A percentile compares a stretch with the other conserved stretches of the same genome.
phyloP scores from a whole-genome alignment of 228 moss, liverwort and hornwort species.

The Sphagnum magellanicum region DNA sequence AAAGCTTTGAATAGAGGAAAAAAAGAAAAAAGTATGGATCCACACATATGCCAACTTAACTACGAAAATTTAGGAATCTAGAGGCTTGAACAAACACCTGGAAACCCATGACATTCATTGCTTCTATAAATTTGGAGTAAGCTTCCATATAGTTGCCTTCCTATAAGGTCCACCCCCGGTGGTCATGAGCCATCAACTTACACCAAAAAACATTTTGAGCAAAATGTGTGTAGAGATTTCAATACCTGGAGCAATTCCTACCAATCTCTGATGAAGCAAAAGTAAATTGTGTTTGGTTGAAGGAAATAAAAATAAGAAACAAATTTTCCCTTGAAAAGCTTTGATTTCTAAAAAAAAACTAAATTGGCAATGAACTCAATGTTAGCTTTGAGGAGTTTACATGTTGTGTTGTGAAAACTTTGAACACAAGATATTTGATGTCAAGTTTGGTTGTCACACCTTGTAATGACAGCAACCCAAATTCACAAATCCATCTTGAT shows the following conservation, averaged over 20 bases:
- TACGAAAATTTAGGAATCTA: not conserved
- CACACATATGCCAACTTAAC: not conserved
- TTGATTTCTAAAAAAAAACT: too few species aligned
- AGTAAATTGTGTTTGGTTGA: too few species aligned
- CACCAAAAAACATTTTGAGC: too few species aligned
- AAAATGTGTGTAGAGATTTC: too few species aligned
- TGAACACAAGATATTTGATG: not conserved
- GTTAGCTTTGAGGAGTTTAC: too few species aligned
- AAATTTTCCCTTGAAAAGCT: too few species aligned
- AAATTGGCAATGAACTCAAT: too few species aligned
- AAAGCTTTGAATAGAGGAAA: not conserved
- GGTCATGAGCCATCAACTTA: too few species aligned
- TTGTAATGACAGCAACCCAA: conserved; percentile 78
- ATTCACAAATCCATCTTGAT: conserved; percentile 58
- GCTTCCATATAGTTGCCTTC: conserved; percentile 63
- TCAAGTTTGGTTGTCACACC: conserved; percentile 13
- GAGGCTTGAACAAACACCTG: conserved; percentile 24
- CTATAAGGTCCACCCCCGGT: conserved; percentile 10
- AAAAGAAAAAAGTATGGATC: not conserved
- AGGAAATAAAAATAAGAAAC: too few species aligned
- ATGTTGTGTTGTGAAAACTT: too few species aligned
- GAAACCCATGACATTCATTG: conserved; percentile 37
- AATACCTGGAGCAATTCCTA: too few species aligned
- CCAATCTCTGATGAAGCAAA: too few species aligned
- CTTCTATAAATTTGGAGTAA: conserved; percentile 46